Evolutionary conservation across 1,139 yeast species (phyloP).

Genomic region (Yamadazyma friedrichii): DNA sequence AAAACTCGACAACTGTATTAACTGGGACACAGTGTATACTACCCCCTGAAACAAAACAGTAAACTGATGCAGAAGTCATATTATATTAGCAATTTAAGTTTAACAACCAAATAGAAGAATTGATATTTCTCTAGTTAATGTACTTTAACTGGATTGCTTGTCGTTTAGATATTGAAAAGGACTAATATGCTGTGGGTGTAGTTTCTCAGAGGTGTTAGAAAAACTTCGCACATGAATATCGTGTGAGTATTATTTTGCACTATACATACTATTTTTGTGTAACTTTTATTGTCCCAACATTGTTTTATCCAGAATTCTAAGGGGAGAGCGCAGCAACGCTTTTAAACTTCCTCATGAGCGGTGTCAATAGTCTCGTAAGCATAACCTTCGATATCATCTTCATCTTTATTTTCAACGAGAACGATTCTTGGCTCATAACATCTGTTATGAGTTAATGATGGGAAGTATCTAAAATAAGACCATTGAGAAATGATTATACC

Average conservation of each 20-base stretch:
- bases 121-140: too few species aligned
- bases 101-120: too few species aligned
- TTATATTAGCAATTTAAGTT: not conserved
- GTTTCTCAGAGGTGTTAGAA: too few species aligned
- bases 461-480: constrained; percentile 42
- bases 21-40: constrained; percentile 41
- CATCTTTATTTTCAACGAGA: constrained; percentile 11
- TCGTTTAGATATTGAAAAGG: too few species aligned
- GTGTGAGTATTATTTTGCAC: too few species aligned
- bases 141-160: too few species aligned
- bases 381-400: constrained; percentile 1
- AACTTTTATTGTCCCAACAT: too few species aligned
- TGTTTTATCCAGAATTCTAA: too few species aligned
- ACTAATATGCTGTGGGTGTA: too few species aligned
- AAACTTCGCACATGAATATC: constrained; percentile 3
- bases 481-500: constrained; percentile 43
- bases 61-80: constrained; percentile 23
- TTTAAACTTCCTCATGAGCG: constrained; percentile 5
- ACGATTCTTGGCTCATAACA: constrained; percentile 24
- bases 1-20: constrained; percentile 21
- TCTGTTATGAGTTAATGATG: constrained; percentile 18
- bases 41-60: constrained; percentile 41
- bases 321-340: too few species aligned
- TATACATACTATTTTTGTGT: too few species aligned
- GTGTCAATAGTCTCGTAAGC: constrained; percentile 7